Base-by-base conservation (phyloP, 257 asterid genomes). In the Linderniella brevidens region DNA sequence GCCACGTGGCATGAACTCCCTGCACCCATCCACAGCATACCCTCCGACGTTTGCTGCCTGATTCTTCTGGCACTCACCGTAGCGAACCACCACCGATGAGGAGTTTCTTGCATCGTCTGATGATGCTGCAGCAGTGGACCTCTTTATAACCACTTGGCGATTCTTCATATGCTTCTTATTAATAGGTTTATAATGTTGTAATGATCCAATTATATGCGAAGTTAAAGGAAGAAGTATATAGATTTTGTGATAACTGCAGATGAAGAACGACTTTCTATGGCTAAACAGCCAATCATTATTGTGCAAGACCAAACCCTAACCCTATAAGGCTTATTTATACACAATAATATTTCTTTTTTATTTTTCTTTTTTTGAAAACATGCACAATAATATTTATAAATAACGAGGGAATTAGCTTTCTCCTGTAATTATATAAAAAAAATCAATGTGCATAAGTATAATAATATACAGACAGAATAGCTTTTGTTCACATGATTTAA, bases 21-120 rank as follows among this genome's bases (percentile, higher is more conserved):
- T 49, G 86, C 97, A 86, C 8, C 97, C 94, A 36, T 86, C 97
- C 35, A 86, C 92, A 4, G 92, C 94, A 54, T 77, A 69, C 9
- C 97, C 93, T 8, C 97, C 97, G 0, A 82, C 75, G 6, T 65
- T 57, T 0, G 97, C 94, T 0, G 97, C 97, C 57, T 82, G 92
- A n/a, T 86, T 86, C 73, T 65, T 86, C 50, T 86, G 97, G 64
- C 94, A 86, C 74, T 86, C 94, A 0, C 61, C 79, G 14, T 79
- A 86, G 70, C 18, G 4, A 40, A n/a, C n/a, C n/a, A n/a, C n/a
- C n/a, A n/a, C n/a, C n/a, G n/a, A n/a, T n/a, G 64, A 0, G 76
- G 66, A 0, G 85, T 69, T 41, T 67, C 63, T 0, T 58, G 41
- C 0, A 74, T 64, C 57, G 58, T 63, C 9, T 53, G 35, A 0